Percentiles rank a stretch among this genome's conserved stretches.
Evolutionary conservation across 805 yeast genomes (phyloP).

Genomic region (Candida sonorensis): DNA sequence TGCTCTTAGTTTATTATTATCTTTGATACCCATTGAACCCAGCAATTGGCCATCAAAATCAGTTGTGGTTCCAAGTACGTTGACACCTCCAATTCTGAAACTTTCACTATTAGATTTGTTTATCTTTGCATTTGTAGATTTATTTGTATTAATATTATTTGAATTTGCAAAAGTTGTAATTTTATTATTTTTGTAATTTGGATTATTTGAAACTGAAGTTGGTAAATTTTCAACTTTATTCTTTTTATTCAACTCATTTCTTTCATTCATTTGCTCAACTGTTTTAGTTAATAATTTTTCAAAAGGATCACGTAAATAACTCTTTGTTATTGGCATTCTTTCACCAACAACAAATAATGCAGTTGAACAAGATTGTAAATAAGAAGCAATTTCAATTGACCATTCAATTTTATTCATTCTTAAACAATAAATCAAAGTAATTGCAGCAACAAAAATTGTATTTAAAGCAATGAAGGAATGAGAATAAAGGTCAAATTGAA

Average conservation of each 20-base stretch:
- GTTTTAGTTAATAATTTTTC: slow-evolving; percentile 15
- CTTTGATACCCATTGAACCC: slow-evolving; percentile 2
- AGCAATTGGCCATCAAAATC: slow-evolving; percentile 2
- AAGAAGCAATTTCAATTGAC: slow-evolving; percentile 16
- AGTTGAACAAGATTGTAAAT: slow-evolving; percentile 19
- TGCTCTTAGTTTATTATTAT: not conserved
- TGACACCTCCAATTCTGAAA: slow-evolving; percentile 10
- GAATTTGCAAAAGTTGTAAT: no score
- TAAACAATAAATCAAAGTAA: slow-evolving; percentile 18
- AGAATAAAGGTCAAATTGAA: slow-evolving; percentile 17
- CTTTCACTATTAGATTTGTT: not conserved
- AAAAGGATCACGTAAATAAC: slow-evolving; percentile 15
- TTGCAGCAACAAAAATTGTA: slow-evolving; percentile 17
- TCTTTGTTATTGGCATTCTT: slow-evolving; percentile 17
- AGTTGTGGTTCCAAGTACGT: slow-evolving; percentile 7
- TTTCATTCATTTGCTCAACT: slow-evolving; percentile 14
- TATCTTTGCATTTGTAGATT: not conserved
- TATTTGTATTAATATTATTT: no score
- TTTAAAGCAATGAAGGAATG: slow-evolving; percentile 19
- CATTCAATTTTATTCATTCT: slow-evolving; percentile 15
- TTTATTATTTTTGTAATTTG: no score
- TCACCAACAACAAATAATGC: slow-evolving; percentile 19
- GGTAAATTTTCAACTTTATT: no score
- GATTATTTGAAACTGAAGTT: no score
- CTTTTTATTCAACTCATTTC: no score